These are phyloP conservation scores for Phytophthora pini DNA, from an alignment of 352 stramenopile species.

Conservation along the genomic window DNA sequence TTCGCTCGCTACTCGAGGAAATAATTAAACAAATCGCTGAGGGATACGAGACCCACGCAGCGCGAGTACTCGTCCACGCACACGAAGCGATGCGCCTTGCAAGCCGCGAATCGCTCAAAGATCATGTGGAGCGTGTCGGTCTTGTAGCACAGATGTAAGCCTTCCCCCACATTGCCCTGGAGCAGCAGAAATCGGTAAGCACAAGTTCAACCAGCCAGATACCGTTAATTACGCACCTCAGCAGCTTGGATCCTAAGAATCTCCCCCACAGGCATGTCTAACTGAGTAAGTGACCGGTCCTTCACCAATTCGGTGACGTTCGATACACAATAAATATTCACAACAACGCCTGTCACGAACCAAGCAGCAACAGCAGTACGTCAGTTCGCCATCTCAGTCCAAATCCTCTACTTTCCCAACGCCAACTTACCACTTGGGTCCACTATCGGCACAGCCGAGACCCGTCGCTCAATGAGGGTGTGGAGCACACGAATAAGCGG, in stretches of 20 bases:
- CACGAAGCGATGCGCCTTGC: slow-evolving; percentile 87
- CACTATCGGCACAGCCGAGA: slow-evolving; percentile 87
- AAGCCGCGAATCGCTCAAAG: slow-evolving; percentile 87
- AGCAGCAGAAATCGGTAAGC: slow-evolving; percentile 15
- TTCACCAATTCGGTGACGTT: slow-evolving; percentile 92
- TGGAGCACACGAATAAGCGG: slow-evolving; percentile 94
- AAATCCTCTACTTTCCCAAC: neutral
- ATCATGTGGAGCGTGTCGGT: slow-evolving; percentile 92
- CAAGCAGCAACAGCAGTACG: slow-evolving; percentile 7
- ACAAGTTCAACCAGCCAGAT: neutral
- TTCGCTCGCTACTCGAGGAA: slow-evolving; percentile 77
- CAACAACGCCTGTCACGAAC: slow-evolving; percentile 67
- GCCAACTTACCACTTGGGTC: slow-evolving; percentile 72
- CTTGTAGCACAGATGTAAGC: slow-evolving; percentile 88
- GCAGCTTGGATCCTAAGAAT: slow-evolving; percentile 88
- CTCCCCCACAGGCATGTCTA: slow-evolving; percentile 89
- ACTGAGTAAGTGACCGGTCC: slow-evolving; percentile 86
- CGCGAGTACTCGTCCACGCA: slow-evolving; percentile 87
- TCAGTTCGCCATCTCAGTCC: slow-evolving; percentile 6
- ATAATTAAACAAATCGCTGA: slow-evolving; percentile 93
- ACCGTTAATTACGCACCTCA: slow-evolving; percentile 53
- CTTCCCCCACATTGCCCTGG: slow-evolving; percentile 84
- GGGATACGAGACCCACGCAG: slow-evolving; percentile 85
- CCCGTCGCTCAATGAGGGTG: slow-evolving; percentile 80
- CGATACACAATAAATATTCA: slow-evolving; percentile 94